Evolutionary conservation across 345 rosid species (phyloP), one percentile per base, ranked within the genome.

Genomic region (Heritiera littoralis): DNA sequence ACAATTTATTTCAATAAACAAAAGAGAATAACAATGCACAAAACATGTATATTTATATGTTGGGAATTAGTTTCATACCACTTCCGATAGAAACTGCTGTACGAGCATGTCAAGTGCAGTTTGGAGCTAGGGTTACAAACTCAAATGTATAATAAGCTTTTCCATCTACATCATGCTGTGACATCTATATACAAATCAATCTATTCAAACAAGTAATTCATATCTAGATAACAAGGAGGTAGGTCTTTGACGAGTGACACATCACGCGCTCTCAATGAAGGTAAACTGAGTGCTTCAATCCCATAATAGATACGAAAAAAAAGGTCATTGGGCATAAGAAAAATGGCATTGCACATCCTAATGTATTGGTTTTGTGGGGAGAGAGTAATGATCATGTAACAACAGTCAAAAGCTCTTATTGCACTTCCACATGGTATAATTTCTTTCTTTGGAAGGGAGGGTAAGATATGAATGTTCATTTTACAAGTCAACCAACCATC

Each of bases 91-190:
- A 79, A 80, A 95, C 81, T 72, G 90, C 72, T 56, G 98, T 89
- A 9, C 91, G 90, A 51, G 97, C 99, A 81, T 95, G 99, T 46
- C 99, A 95, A 4, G 90, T 92, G 75, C 81, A 93, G 89, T 92
- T 95, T 83, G 96, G 96, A 56, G 98, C 97, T 78, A 87, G 89
- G 79, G 88, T 93, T 67, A 90, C 70, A 79, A 93, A 93, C 92
- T 95, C 99, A 70, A 95, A 87, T 71, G 90, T 87, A 81, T 92
- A 95, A 81, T 93, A 92, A 41, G 86, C 80, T 87, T 89, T 91
- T 61, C 97, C 98, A 65, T 95, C 97, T 1, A 81, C 92, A 49
- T 90, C 94, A 54, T 89, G 93, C 98, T 95, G 91, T 75, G 77
- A 13, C 81, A 79, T 38, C 20, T n/a, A 80, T 81, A 69, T 35